A percentile compares a stretch with the other conserved stretches of the same genome.
These are phyloP conservation scores for Schizosaccharomyces japonicus DNA, from an alignment of 805 yeast species.

Conservation along the genomic window DNA sequence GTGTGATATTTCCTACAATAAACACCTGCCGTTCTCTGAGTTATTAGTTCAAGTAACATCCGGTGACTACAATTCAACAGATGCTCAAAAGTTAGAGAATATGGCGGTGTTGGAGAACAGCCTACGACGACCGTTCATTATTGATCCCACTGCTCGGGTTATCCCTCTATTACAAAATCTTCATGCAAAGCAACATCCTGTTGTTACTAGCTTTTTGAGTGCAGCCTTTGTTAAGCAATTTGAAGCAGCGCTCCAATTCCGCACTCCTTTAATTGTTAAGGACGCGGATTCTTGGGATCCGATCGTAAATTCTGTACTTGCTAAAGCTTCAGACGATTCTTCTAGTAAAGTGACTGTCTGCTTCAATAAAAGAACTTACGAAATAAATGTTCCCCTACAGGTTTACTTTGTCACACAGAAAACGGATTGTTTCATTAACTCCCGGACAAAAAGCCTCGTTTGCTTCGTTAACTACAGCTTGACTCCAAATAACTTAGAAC, in stretches of 20 bases:
- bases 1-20: too few relatives aligned
- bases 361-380: constrained; percentile 41
- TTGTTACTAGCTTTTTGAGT: constrained; percentile 48
- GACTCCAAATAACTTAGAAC: constrained; percentile 42
- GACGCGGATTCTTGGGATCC: constrained; percentile 74
- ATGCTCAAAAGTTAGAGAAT: too few relatives aligned
- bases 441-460: constrained; percentile 39
- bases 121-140: constrained; percentile 28
- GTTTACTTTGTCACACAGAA: constrained; percentile 33
- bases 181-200: constrained; percentile 15
- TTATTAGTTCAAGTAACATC: too few relatives aligned
- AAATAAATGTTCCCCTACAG: constrained; percentile 38
- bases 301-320: constrained; percentile 34
- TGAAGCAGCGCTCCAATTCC: constrained; percentile 67
- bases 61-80: too few relatives aligned
- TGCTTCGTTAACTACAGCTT: constrained; percentile 45
- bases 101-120: constrained; percentile 26
- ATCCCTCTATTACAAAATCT: neutral
- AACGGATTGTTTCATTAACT: constrained; percentile 26
- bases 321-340: constrained; percentile 32
- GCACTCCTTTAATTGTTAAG: constrained; percentile 44
- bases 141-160: constrained; percentile 43
- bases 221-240: constrained; percentile 39
- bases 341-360: constrained; percentile 48
- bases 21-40: too few relatives aligned